Base-by-base conservation (phyloP, 2,329 filamentous ascomycete genomes). In the Colletotrichum karsti region DNA sequence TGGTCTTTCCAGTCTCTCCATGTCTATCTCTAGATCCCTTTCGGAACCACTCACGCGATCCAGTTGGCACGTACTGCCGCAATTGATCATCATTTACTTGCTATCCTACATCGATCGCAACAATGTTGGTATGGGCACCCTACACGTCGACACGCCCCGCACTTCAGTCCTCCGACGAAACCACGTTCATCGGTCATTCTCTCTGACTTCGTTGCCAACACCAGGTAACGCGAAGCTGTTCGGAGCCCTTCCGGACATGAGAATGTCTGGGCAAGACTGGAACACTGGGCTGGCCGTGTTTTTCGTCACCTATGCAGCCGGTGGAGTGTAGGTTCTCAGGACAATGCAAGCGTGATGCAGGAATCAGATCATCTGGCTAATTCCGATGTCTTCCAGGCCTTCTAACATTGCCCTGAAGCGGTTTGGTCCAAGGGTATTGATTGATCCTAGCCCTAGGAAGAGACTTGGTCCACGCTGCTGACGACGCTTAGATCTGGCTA, bases 91-190 rank as follows among this genome's bases (percentile, higher is more conserved):
- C 7, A 20, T 44, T 4, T 44, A 22, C 22, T 20, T 44, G 12
- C 18, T 44, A 8, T n/a, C 41, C n/a, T 44, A 44, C 41, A 44
- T 44, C 1, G 41, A 44, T 8, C 41, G 18, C 41, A 20, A n/a
- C 5, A 44, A 44, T 22, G 41, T 20, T 12, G 41, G 41, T 44
- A 44, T 44, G 18, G 10, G 5, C 10, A 22, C 18, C 41, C 10
- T 2, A 13, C 5, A 9, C 13, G 15, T 22, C 10, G 22, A 0
- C 22, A 20, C 9, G 10, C 1, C 4, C n/a, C n/a, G n/a, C n/a
- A n/a, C n/a, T n/a, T n/a, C n/a, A n/a, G n/a, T n/a, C n/a, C n/a
- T n/a, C n/a, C n/a, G n/a, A n/a, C n/a, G n/a, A n/a, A n/a, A n/a
- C n/a, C n/a, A n/a, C n/a, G n/a, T n/a, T n/a, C n/a, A n/a, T n/a